Evolutionary conservation across 768 basidiomycete genomes (phyloP).

Genomic region (Fibroporia radiculosa): DNA sequence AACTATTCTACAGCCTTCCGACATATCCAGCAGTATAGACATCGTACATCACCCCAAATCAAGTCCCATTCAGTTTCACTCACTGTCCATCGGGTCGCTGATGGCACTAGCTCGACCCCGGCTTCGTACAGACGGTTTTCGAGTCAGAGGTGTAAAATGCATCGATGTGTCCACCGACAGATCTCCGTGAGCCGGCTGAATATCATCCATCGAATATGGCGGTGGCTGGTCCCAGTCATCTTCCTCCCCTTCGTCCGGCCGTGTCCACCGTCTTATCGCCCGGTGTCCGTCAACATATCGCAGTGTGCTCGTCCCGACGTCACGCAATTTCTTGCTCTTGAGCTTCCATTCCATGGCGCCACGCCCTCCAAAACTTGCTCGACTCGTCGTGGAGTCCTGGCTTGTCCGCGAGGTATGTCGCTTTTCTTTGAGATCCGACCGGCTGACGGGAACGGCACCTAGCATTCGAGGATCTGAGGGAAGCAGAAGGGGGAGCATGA

Average conservation of each 20-base stretch:
- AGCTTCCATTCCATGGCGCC: constrained; percentile 52
- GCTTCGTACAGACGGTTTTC: constrained; percentile 52
- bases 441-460: constrained; percentile 55
- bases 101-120: constrained; percentile 31
- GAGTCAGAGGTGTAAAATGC: constrained; percentile 55
- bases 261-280: constrained; percentile 55
- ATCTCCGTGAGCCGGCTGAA: constrained; percentile 16
- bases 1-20: neutral
- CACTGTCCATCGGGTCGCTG: constrained; percentile 9
- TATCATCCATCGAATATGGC: constrained; percentile 25
- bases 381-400: constrained; percentile 27
- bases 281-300: constrained; percentile 65
- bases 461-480: constrained; percentile 77
- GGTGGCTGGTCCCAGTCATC: constrained; percentile 27
- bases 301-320: constrained; percentile 50
- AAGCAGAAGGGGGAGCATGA: constrained; percentile 85
- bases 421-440: constrained; percentile 26
- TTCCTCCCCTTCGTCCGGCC: constrained; percentile 34
- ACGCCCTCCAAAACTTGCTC: constrained; percentile 26
- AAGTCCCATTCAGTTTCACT: neutral
- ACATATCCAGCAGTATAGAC: neutral
- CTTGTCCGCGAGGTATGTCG: constrained; percentile 17
- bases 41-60: neutral
- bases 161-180: constrained; percentile 28
- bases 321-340: constrained; percentile 50